phyloP scores from a whole-genome alignment of 768 basidiomycete genomes.

The Pleurotus eryngii region DNA sequence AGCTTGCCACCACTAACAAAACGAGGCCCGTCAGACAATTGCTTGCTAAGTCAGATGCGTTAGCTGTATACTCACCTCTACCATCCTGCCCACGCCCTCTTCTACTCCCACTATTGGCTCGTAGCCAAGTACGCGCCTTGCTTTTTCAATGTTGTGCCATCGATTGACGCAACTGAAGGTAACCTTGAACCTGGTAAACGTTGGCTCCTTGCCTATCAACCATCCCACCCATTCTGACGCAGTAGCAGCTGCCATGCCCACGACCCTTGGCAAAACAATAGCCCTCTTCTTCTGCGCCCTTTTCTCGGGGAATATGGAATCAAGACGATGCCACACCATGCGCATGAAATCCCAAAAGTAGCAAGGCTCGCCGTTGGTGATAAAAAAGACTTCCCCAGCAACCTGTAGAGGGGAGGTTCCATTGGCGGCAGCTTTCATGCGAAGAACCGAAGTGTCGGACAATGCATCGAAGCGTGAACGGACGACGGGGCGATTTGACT shows the following conservation, averaged over 20 bases:
- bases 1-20: constrained; percentile 43
- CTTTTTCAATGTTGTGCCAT: constrained; percentile 95
- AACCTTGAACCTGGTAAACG: constrained; percentile 85
- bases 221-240: constrained; percentile 72
- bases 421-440: constrained; percentile 41
- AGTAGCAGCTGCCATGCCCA: constrained; percentile 72
- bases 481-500: constrained; percentile 49
- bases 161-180: constrained; percentile 73
- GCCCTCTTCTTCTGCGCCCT: constrained; percentile 33
- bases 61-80: constrained; percentile 52
- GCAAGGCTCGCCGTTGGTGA: constrained; percentile 94
- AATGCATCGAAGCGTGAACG: constrained; percentile 85
- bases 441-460: constrained; percentile 52
- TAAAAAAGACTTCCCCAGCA: constrained; percentile 92
- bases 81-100: constrained; percentile 79
- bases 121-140: constrained; percentile 87
- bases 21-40: not conserved
- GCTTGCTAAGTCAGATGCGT: not conserved
- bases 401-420: constrained; percentile 65
- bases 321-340: constrained; percentile 71
- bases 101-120: constrained; percentile 87
- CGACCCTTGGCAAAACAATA: constrained; percentile 51
- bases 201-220: constrained; percentile 74
- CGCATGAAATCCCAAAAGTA: constrained; percentile 96
- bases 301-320: constrained; percentile 54